Percentiles rank a stretch among this genome's conserved stretches.
Evolutionary conservation across 345 rosid genomes (phyloP).

Genomic region (Eucalyptus shirleyi): DNA sequence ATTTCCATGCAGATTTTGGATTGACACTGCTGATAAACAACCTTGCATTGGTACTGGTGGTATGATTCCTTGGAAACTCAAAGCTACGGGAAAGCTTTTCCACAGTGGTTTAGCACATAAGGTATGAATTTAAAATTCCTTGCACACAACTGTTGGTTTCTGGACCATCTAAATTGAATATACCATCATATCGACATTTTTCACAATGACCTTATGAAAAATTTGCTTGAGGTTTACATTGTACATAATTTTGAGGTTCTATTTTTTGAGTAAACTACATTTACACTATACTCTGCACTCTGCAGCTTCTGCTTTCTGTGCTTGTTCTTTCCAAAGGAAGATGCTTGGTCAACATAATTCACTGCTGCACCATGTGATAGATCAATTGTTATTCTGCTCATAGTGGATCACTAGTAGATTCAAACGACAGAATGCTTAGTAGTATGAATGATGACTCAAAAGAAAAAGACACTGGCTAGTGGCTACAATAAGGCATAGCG

Average conservation of each 20-base stretch:
- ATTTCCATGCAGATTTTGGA: slow-evolving; percentile 59
- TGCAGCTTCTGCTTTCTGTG: not conserved
- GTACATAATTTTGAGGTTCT: not conserved
- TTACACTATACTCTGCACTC: not conserved
- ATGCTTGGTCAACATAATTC: not conserved
- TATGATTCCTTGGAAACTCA: slow-evolving; percentile 94
- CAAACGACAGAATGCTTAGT: not conserved
- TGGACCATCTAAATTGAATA: not conserved
- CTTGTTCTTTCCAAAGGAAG: not conserved
- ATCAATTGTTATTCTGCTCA: not conserved
- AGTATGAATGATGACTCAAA: not conserved
- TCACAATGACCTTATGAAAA: not conserved
- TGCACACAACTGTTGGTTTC: not conserved
- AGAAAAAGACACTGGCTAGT: not conserved
- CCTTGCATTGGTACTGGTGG: slow-evolving; percentile 99
- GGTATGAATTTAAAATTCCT: slow-evolving; percentile 16
- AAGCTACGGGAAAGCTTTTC: slow-evolving; percentile 83
- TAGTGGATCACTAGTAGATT: not conserved
- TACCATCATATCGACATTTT: not conserved
- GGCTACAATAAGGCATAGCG: not conserved
- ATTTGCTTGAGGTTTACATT: not conserved
- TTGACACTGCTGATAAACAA: slow-evolving; percentile 97
- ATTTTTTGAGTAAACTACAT: not conserved
- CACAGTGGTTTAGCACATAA: slow-evolving; percentile 95
- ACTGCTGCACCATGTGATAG: not conserved